Percentiles rank a stretch among this genome's conserved stretches.
These are phyloP conservation scores for Limonomyces culmigenus DNA, from an alignment of 1,284 basidiomycete genomes.

Conservation along the genomic window DNA sequence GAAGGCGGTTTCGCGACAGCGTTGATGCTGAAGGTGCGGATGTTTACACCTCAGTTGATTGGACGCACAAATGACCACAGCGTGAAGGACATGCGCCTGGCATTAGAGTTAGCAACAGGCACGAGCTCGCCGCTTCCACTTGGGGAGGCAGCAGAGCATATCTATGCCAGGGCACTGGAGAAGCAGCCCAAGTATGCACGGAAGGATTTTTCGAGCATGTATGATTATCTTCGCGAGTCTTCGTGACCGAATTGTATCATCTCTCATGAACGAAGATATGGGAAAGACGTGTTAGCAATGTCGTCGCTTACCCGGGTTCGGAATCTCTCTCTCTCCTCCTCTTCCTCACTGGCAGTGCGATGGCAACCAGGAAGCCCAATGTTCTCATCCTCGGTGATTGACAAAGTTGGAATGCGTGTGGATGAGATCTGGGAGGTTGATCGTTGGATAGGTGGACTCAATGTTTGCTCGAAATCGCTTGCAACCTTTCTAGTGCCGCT, in stretches of 20 bases:
- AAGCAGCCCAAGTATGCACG: conserved; percentile 37
- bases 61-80: background rate
- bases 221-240: conserved; percentile 12
- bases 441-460: conserved; percentile 44
- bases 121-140: conserved; percentile 41
- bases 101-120: conserved; percentile 37
- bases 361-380: conserved; percentile 34
- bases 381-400: conserved; percentile 62
- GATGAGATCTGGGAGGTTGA: conserved; percentile 4
- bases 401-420: conserved; percentile 6
- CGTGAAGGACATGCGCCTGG: conserved; percentile 64
- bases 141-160: conserved; percentile 38
- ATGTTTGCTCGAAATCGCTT: conserved; percentile 55
- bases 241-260: background rate
- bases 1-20: conserved; percentile 74
- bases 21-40: conserved; percentile 65
- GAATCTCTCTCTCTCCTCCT: conserved; percentile 5
- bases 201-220: conserved; percentile 73
- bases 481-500: conserved; percentile 44
- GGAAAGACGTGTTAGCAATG: background rate
- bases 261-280: background rate
- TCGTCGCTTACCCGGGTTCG: conserved; percentile 5
- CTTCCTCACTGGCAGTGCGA: conserved; percentile 14
- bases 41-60: background rate
- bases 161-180: conserved; percentile 40